Evolutionary conservation across 208 protist species (phyloP).

Genomic region (Plasmodiophora brassicae): DNA sequence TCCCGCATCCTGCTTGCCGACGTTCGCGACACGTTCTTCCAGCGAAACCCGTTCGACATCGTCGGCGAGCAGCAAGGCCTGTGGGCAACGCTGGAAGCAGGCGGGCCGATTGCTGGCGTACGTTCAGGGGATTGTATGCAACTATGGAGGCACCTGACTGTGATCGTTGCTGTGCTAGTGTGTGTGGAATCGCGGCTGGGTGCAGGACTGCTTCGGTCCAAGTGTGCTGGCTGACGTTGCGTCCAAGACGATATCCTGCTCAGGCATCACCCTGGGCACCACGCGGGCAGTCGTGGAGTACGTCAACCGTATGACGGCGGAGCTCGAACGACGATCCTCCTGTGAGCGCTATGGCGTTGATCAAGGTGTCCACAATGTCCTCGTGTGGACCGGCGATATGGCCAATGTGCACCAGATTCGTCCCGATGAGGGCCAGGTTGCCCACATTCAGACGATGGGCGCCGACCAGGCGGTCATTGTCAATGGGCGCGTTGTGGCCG

Average conservation of each 20-base stretch:
- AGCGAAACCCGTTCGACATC: background rate
- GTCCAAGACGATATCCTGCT: background rate
- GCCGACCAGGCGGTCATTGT: background rate
- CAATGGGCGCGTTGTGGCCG: background rate
- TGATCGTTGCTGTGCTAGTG: background rate
- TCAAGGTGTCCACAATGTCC: constrained; percentile 14
- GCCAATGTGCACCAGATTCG: background rate
- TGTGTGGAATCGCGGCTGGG: background rate
- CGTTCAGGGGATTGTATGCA: background rate
- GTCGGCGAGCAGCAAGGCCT: background rate
- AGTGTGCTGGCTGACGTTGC: background rate
- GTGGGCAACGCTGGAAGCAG: background rate
- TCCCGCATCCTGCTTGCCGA: background rate
- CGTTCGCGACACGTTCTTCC: constrained; percentile 1
- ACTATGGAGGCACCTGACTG: background rate
- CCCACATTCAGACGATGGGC: background rate
- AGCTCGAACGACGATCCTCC: background rate
- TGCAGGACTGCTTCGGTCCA: background rate
- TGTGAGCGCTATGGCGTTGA: constrained; percentile 3
- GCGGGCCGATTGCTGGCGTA: background rate
- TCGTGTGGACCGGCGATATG: background rate
- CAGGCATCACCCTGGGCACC: background rate
- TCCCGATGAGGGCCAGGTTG: background rate
- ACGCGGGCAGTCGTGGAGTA: background rate
- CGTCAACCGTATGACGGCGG: background rate